Evolutionary conservation across 192 early-diverging fungal species (phyloP), one percentile per base, ranked within the genome.

Genomic region (Entomortierella beljakovae): DNA sequence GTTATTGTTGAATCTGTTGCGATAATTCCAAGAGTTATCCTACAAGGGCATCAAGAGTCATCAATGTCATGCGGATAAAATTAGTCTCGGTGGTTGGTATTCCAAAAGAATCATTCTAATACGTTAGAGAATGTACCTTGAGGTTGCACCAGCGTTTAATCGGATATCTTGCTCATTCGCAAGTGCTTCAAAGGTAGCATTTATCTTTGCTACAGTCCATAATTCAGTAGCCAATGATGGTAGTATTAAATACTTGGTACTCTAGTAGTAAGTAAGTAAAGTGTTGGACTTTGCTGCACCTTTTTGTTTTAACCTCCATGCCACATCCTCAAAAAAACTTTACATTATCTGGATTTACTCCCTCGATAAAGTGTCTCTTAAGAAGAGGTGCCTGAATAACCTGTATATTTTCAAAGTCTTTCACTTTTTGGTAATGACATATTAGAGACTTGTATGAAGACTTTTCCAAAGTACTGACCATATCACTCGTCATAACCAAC

Each of bases 161-260:
- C 75, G 61, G 13, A 16, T n/a, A 37, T 79, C 67, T 5, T 49
- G 49, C 49, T 79, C 75, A 2, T 26, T 55, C 1, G 31, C 16
- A 11, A 79, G 43, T 0, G 60, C 50, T 7, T 2, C 8, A 37
- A 79, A 70, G 8, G 46, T 48, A 22, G 35, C 35, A 13, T 79
- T 61, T 42, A 79, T 57, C 35, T 65, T 70, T 6, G 55, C 49
- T 1, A 70, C 26, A 22, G 67, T 50, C 75, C 75, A 79, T 35
- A 56, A n/a, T 57, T 79, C 75, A 0, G 61, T 31, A 10, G 50
- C 46, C 2, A 46, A 16, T 13, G 33, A 32, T 23, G 75, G 75
- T 28, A 79, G 13, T 10, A 79, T 23, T n/a, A 69, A 88, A 90
- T 83, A 93, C 90, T 66, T 94, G 93, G 80, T 92, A 91, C 88